phyloP scores from a whole-genome alignment of 441 rosid genomes.

The Erysimum cheiri region DNA sequence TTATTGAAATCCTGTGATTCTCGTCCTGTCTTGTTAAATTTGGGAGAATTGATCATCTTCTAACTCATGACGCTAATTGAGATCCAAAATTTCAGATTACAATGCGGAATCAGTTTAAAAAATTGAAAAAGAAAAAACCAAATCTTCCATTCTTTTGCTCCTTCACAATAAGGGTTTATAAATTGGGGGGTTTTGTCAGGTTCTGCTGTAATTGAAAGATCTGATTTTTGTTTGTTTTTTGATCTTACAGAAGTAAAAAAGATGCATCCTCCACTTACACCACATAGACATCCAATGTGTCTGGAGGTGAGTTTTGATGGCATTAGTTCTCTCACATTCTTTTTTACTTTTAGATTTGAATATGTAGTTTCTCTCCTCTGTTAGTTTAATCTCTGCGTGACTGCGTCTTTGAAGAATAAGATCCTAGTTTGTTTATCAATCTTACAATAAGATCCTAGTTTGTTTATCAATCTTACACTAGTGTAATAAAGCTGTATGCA shows the following conservation, averaged over 20 bases:
- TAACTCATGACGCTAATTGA: background rate
- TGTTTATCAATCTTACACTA: background rate
- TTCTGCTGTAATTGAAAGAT: slow-evolving; percentile 20
- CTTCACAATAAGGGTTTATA: background rate
- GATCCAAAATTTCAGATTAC: slow-evolving; percentile 4
- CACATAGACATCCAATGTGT: slow-evolving; percentile 94
- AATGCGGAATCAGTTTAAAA: background rate
- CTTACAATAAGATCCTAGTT: background rate
- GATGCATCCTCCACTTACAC: slow-evolving; percentile 95
- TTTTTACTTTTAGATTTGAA: background rate
- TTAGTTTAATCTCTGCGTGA: background rate
- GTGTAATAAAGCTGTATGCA: background rate
- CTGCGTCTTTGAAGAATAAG: no score
- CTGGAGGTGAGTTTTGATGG: slow-evolving; percentile 62
- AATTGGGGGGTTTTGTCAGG: background rate
- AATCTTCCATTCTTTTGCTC: background rate
- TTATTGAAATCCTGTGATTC: background rate
- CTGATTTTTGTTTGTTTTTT: slow-evolving; percentile 6
- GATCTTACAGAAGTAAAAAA: slow-evolving; percentile 16
- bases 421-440: background rate
- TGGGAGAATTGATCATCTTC: background rate
- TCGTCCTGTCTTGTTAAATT: background rate
- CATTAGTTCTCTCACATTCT: background rate
- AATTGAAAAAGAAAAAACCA: background rate
- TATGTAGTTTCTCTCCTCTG: background rate